These are phyloP conservation scores for Cyathus striatus DNA, from an alignment of 768 basidiomycete species.

Conservation along the genomic window DNA sequence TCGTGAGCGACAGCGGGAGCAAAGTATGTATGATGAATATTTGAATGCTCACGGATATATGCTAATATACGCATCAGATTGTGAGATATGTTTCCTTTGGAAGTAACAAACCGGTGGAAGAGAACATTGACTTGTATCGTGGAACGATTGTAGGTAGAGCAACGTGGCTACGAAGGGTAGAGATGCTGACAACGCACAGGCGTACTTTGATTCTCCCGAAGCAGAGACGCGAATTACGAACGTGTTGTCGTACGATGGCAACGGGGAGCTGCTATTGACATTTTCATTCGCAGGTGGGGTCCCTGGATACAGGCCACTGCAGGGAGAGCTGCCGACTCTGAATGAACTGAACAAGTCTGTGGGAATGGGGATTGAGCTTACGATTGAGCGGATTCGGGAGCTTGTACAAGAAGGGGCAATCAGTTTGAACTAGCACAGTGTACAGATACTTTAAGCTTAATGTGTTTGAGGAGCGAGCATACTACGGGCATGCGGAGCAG, in stretches of 20 bases:
- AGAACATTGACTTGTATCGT: constrained; percentile 15
- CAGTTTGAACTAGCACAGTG: too few species aligned
- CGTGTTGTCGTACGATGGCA: constrained; percentile 16
- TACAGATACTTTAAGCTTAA: too few species aligned
- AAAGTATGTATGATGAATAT: constrained; percentile 6
- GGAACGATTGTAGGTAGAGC: constrained; percentile 15
- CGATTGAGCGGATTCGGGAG: constrained; percentile 17
- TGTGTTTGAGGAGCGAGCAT: too few species aligned
- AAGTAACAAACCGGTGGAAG: constrained; percentile 8
- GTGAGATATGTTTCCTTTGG: constrained; percentile 11
- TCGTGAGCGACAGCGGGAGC: constrained; percentile 14
- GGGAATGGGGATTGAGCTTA: constrained; percentile 15
- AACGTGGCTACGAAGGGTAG: neutral
- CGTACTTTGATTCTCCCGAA: constrained; percentile 15
- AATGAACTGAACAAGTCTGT: constrained; percentile 14
- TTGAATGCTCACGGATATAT: too few species aligned
- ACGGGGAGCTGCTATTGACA: constrained; percentile 16
- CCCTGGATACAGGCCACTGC: constrained; percentile 8
- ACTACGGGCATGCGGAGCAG: too few species aligned
- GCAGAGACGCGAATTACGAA: constrained; percentile 16
- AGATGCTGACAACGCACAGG: constrained; percentile 7
- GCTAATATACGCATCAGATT: constrained; percentile 6
- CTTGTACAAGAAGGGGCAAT: constrained; percentile 10
- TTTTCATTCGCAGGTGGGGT: constrained; percentile 22
- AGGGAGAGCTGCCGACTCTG: neutral